Conservation (phyloP, 352 stramenopile species). For the Phytophthora meadii region DNA sequence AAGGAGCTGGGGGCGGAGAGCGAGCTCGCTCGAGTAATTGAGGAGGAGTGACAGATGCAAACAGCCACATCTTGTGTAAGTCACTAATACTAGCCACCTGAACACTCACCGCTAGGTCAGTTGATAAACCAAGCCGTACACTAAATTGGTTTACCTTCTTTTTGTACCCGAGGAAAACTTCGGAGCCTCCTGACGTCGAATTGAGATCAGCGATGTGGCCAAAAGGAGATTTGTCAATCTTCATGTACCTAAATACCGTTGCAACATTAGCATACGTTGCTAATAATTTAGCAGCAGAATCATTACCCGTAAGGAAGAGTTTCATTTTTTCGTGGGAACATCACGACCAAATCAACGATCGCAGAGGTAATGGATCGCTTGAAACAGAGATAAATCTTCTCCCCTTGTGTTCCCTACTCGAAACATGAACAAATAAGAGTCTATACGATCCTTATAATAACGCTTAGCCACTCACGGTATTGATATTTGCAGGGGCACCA, state of each 20-base stretch:
- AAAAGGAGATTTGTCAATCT: conserved; percentile 75
- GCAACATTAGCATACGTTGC: not conserved
- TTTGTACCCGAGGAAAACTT: conserved; percentile 85
- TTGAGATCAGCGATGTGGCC: conserved; percentile 79
- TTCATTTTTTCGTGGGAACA: conserved; percentile 88
- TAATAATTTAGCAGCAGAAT: not conserved
- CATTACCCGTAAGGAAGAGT: conserved; percentile 80
- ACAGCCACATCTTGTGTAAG: conserved; percentile 52
- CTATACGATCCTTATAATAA: not conserved
- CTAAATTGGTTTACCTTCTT: conserved; percentile 56
- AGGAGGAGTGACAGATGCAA: conserved; percentile 33
- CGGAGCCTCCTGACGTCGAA: conserved; percentile 71
- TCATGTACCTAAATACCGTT: conserved; percentile 60
- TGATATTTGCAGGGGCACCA: conserved; percentile 72
- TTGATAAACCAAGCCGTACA: not conserved
- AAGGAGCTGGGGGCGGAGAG: conserved; percentile 14
- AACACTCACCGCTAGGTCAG: not conserved
- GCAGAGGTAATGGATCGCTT: conserved; percentile 69
- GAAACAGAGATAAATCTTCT: conserved; percentile 83
- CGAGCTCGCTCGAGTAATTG: conserved; percentile 20
- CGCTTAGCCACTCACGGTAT: conserved; percentile 50
- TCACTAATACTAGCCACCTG: conserved; percentile 47
- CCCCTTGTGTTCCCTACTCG: conserved; percentile 75
- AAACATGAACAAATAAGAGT: not conserved
- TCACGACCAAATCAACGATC: conserved; percentile 70